Evolutionary conservation across 140 eudicot species (phyloP).

Genomic region (Bidens hawaiensis): DNA sequence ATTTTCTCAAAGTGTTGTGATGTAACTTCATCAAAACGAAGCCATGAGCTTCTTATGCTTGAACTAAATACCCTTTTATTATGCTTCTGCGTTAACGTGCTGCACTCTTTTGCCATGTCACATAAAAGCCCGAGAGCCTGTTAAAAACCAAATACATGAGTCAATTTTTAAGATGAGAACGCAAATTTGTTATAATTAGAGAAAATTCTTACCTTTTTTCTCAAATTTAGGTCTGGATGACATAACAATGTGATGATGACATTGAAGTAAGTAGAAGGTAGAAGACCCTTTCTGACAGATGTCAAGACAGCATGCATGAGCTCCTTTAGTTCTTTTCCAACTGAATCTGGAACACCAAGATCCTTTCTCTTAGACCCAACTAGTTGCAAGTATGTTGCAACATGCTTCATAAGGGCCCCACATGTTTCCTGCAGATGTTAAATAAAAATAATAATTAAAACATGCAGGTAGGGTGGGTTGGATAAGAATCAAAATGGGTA

Average conservation of each 20-base stretch:
- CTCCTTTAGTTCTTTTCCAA: slow-evolving; percentile 70
- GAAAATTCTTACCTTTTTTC: slow-evolving; percentile 50
- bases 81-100: slow-evolving; percentile 32
- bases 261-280: slow-evolving; percentile 60
- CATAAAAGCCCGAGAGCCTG: slow-evolving; percentile 86
- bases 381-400: slow-evolving; percentile 56
- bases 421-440: slow-evolving; percentile 40
- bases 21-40: slow-evolving; percentile 51
- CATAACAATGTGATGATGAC: slow-evolving; percentile 46
- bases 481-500: neutral
- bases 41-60: slow-evolving; percentile 59
- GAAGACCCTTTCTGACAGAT: slow-evolving; percentile 45
- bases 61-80: slow-evolving; percentile 34
- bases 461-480: neutral
- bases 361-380: slow-evolving; percentile 52
- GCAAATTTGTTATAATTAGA: neutral
- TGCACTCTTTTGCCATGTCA: slow-evolving; percentile 65
- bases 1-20: slow-evolving; percentile 38
- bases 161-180: neutral
- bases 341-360: slow-evolving; percentile 28
- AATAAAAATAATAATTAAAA: neutral
- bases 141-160: slow-evolving; percentile 12
- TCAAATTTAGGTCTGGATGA: slow-evolving; percentile 45
- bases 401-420: slow-evolving; percentile 68
- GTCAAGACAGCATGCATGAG: slow-evolving; percentile 40